Evolutionary conservation across 257 asterid species (phyloP), one percentile per base, ranked within the genome.

Genomic region (Leptodermis oblonga): DNA sequence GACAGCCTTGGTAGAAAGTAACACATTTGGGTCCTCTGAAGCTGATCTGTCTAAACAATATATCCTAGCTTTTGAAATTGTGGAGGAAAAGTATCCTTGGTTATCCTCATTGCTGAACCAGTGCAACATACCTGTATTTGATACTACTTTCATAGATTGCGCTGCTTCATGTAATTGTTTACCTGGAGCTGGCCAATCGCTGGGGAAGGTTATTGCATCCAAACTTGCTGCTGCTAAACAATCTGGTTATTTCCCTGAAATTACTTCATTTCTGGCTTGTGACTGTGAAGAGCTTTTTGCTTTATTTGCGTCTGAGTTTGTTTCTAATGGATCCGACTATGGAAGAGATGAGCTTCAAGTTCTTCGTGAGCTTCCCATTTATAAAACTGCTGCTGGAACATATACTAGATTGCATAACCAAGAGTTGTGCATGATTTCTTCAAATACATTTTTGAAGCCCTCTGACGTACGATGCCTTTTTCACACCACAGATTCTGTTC

Each of bases 391-490:
- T 78, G 73, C 66, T 26, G 98, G 97, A 60, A 85, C 96, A 20
- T 86, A 88, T 76, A 88, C 88, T 22, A 83, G 58, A 73, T 78
- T 92, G 84, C 87, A 71, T 67, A 72, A 68, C 58, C 86, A 76
- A 73, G 92, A 86, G 76, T 76, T 90, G 59, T 92, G 97, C 86
- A 83, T 92, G 82, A 74, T 86, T 75, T 74, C 98, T 77, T 86
- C 98, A 72, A 86, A 76, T 80, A 88, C 97, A 71, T 92, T 92
- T 78, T 92, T 92, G 72, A 92, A 88, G 88, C 96, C 97, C 72
- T 79, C 81, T 79, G 85, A 83, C 70, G 93, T 84, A 69, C 78
- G 81, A 31, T 92, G 98, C 71, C 93, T 92, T 73, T 86, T 83
- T 42, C 78, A 84, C 75, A 77, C 86, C 72, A 64, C 89, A 42